Percentiles rank a stretch among this genome's conserved stretches.
Conservation (phyloP, 306 rosid genomes). For the Inga laurina region DNA sequence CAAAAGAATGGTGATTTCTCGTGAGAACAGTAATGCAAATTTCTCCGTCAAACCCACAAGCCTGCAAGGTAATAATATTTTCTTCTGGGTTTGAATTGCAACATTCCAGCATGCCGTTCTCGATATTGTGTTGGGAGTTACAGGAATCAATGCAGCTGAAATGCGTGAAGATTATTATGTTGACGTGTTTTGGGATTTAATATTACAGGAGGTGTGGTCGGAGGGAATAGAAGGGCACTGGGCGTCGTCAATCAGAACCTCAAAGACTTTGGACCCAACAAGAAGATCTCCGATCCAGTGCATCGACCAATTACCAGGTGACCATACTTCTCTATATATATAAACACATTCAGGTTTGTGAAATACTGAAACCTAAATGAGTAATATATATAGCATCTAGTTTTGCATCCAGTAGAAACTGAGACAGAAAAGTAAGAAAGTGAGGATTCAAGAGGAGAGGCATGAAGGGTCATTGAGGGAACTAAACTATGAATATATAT, state of each 20-base stretch:
- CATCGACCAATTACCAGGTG: constrained; percentile 79
- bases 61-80: constrained; percentile 42
- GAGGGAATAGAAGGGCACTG: constrained; percentile 56
- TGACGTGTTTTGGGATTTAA: constrained; percentile 6
- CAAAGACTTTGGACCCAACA: constrained; percentile 48
- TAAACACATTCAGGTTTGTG: not conserved
- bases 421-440: not conserved
- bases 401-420: not conserved
- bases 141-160: too few species aligned
- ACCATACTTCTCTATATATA: not conserved
- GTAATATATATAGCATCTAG: not conserved
- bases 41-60: constrained; percentile 46
- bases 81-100: not conserved
- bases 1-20: constrained; percentile 55
- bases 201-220: not conserved
- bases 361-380: not conserved
- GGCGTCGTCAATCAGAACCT: constrained; percentile 55
- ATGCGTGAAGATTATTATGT: too few species aligned
- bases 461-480: not conserved
- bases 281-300: constrained; percentile 69
- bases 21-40: constrained; percentile 49
- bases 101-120: too few species aligned
- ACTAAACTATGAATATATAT: not conserved
- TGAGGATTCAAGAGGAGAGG: not conserved
- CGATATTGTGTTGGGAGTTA: too few species aligned